phyloP scores from a whole-genome alignment of 306 rosid genomes.

The Medicago arabica region DNA sequence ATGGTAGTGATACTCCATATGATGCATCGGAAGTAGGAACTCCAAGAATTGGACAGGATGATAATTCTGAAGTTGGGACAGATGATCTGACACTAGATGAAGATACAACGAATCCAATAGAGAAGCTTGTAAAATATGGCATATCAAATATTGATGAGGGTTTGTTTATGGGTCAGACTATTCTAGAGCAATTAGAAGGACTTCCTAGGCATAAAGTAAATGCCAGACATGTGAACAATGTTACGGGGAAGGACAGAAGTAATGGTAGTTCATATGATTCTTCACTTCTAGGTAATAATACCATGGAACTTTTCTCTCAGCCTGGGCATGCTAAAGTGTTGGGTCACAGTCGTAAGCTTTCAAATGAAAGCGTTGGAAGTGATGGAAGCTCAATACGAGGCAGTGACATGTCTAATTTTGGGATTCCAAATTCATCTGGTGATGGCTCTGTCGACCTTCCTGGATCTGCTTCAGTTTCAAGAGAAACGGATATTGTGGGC shows the following conservation, averaged over 20 bases:
- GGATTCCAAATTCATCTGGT: conserved; percentile 73
- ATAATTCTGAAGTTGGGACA: conserved; percentile 75
- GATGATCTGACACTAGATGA: conserved; percentile 90
- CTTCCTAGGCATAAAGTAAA: conserved; percentile 85
- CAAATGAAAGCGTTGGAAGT: conserved; percentile 89
- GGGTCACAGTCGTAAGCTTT: conserved; percentile 73
- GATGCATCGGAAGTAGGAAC: conserved; percentile 91
- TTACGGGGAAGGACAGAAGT: conserved; percentile 51
- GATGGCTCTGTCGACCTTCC: conserved; percentile 70
- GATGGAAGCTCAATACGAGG: conserved; percentile 88
- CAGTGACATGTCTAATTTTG: conserved; percentile 76
- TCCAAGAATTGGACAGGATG: conserved; percentile 77
- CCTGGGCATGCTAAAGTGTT: conserved; percentile 65
- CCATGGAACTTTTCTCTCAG: conserved; percentile 77
- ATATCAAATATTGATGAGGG: conserved; percentile 96
- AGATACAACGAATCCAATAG: conserved; percentile 81
- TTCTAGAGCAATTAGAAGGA: conserved; percentile 97
- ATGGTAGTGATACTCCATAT: conserved; percentile 94
- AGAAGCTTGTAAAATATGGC: conserved; percentile 85
- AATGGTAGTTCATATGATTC: conserved; percentile 78
- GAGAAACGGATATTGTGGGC: conserved; percentile 58
- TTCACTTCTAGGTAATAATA: conserved; percentile 66
- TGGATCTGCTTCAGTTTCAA: conserved; percentile 65
- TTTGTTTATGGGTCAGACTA: conserved; percentile 93
- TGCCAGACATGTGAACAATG: conserved; percentile 66